Percentiles rank a stretch among this genome's conserved stretches.
These are phyloP conservation scores for Emmonsiellopsis sp. DNA, from an alignment of 2,329 filamentous ascomycete genomes.

Conservation along the genomic window DNA sequence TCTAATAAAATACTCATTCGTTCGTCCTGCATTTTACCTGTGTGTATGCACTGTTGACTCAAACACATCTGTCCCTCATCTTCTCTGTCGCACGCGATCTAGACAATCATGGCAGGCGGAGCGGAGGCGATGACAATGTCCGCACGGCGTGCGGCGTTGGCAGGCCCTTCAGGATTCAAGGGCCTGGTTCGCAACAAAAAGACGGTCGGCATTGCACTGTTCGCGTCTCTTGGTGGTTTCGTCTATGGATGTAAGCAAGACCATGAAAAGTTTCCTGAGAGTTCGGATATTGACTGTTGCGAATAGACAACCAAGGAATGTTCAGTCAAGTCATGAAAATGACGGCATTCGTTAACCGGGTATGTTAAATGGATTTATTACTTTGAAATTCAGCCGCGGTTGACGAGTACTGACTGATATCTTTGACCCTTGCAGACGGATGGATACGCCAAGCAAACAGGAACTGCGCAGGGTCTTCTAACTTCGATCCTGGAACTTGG, in stretches of 20 bases:
- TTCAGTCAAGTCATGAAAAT: conserved; percentile 59
- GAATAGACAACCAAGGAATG: conserved; percentile 59
- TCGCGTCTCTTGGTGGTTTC: conserved; percentile 50
- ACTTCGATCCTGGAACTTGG: conserved; percentile 35
- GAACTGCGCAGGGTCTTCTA: conserved; percentile 23
- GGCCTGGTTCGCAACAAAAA: conserved; percentile 45
- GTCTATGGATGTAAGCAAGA: conserved; percentile 42
- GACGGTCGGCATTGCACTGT: conserved; percentile 48
- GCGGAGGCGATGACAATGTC: conserved; percentile 7
- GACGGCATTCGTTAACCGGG: conserved; percentile 38
- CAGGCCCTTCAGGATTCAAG: conserved; percentile 35
- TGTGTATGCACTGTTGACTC: too few relatives aligned
- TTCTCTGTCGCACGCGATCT: background rate
- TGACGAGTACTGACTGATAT: conserved; percentile 14
- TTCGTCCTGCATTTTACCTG: too few relatives aligned
- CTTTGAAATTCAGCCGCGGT: background rate
- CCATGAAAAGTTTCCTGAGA: background rate
- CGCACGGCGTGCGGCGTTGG: conserved; percentile 25
- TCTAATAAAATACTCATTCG: too few relatives aligned
- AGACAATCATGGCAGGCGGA: background rate
- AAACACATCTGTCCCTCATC: background rate
- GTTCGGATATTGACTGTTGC: conserved; percentile 29
- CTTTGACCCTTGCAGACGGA: conserved; percentile 14
- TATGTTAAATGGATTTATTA: conserved; percentile 17
- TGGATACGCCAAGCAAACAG: conserved; percentile 18